phyloP scores from a whole-genome alignment of 495 filamentous ascomycete species.

The Entonaema liquescens region DNA sequence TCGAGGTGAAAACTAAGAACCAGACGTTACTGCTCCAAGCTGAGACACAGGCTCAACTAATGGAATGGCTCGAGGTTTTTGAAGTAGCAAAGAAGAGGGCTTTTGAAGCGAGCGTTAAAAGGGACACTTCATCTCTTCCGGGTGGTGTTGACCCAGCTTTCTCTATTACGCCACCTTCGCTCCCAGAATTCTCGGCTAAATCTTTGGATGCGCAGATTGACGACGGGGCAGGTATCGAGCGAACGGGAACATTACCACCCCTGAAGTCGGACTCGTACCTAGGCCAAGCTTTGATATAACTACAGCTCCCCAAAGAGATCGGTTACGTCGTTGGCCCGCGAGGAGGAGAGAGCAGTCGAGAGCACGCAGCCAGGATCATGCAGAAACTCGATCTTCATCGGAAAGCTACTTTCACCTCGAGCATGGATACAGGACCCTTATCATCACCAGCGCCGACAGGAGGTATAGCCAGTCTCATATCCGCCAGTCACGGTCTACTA shows the following conservation, averaged over 20 bases:
- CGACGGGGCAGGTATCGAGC: constrained; percentile 43
- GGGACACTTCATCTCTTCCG: constrained; percentile 63
- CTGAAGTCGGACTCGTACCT: constrained; percentile 63
- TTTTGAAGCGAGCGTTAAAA: constrained; percentile 73
- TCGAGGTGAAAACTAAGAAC: constrained; percentile 98
- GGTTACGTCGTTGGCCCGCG: constrained; percentile 56
- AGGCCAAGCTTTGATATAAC: constrained; percentile 78
- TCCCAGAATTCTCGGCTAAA: constrained; percentile 88
- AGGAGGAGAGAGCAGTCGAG: constrained; percentile 73
- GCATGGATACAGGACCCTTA: constrained; percentile 49
- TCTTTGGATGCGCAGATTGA: constrained; percentile 72
- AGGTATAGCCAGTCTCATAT: constrained; percentile 88
- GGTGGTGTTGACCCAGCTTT: constrained; percentile 84
- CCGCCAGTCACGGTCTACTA: constrained; percentile 81
- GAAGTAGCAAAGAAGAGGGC: constrained; percentile 93
- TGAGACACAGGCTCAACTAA: constrained; percentile 87
- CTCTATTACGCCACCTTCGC: constrained; percentile 85
- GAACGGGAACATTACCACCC: constrained; percentile 69
- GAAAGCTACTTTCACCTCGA: constrained; percentile 67
- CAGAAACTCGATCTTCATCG: constrained; percentile 92
- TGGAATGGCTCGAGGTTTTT: constrained; percentile 91
- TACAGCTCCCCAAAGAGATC: constrained; percentile 56
- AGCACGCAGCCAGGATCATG: constrained; percentile 87
- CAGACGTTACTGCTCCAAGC: constrained; percentile 88
- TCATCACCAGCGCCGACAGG: constrained; percentile 55